Evolutionary conservation across 1,139 yeast species (phyloP).

Genomic region (Hansenula sp.): DNA sequence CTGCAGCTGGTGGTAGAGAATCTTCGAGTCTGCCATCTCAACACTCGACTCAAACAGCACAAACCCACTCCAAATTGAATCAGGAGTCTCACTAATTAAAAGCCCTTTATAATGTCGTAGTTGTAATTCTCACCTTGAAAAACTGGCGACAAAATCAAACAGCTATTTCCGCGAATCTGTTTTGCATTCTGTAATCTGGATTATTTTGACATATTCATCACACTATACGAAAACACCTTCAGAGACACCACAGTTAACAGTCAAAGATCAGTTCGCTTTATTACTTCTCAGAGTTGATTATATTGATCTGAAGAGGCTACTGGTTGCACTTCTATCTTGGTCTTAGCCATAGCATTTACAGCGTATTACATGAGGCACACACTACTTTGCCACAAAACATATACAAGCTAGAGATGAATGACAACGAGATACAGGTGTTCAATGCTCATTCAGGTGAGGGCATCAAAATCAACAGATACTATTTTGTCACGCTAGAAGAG

Average conservation of each 20-base stretch:
- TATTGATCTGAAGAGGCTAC: too few species aligned
- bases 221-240: too few species aligned
- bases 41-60: background rate
- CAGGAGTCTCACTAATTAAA: too few species aligned
- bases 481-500: slow-evolving; percentile 35
- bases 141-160: too few species aligned
- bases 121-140: too few species aligned
- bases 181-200: background rate
- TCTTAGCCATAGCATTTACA: too few species aligned
- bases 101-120: too few species aligned
- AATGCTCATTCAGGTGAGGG: slow-evolving; percentile 39
- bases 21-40: slow-evolving; percentile 1
- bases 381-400: slow-evolving; percentile 1
- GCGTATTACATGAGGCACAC: background rate
- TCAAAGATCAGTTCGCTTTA: too few species aligned
- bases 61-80: too few species aligned
- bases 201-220: background rate
- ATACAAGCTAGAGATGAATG: slow-evolving; percentile 8
- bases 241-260: too few species aligned
- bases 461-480: slow-evolving; percentile 28
- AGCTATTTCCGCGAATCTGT: background rate
- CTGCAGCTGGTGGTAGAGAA: slow-evolving; percentile 25
- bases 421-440: slow-evolving; percentile 25
- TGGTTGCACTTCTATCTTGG: too few species aligned
- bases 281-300: too few species aligned